A percentile compares a stretch with the other conserved stretches of the same genome.
Conservation (phyloP, 2,329 filamentous ascomycete genomes). For the Zymoseptoria ardabiliae region DNA sequence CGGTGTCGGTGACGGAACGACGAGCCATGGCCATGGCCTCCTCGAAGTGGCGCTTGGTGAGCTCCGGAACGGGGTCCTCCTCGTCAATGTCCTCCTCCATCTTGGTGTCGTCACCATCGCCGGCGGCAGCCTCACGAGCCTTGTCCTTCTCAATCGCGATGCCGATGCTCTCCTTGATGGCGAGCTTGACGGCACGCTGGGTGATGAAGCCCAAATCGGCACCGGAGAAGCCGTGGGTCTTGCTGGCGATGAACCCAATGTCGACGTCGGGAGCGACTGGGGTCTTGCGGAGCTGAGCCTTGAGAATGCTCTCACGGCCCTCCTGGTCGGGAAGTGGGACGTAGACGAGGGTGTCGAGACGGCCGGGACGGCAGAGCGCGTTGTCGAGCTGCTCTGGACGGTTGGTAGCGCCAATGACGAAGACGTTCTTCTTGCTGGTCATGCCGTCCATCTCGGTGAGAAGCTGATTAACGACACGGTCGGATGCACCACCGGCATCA, state of each 20-base stretch:
- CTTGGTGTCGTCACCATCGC: slow-evolving; percentile 61
- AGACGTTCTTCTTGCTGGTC: slow-evolving; percentile 99
- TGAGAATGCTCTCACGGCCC: slow-evolving; percentile 82
- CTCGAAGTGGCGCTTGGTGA: slow-evolving; percentile 95
- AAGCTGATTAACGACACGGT: slow-evolving; percentile 99
- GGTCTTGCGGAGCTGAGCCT: slow-evolving; percentile 96
- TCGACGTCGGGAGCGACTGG: slow-evolving; percentile 84
- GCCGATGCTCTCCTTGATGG: slow-evolving; percentile 94
- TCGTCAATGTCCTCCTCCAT: slow-evolving; percentile 69
- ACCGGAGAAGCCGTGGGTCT: slow-evolving; percentile 99
- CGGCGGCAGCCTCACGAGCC: slow-evolving; percentile 67
- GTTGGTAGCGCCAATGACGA: slow-evolving; percentile 98
- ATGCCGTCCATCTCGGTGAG: slow-evolving; percentile 99
- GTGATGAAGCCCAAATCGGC: slow-evolving; percentile 98
- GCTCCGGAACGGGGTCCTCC: slow-evolving; percentile 90
- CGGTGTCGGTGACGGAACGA: slow-evolving; percentile 89
- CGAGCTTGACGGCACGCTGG: slow-evolving; percentile 96
- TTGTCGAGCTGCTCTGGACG: slow-evolving; percentile 97
- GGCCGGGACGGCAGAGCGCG: slow-evolving; percentile 93
- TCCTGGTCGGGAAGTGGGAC: slow-evolving; percentile 90
- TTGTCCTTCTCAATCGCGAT: slow-evolving; percentile 83
- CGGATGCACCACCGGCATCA: slow-evolving; percentile 94
- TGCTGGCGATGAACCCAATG: slow-evolving; percentile 83
- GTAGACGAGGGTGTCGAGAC: slow-evolving; percentile 97
- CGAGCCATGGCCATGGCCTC: slow-evolving; percentile 96